Evolutionary conservation across 768 basidiomycete genomes (phyloP), one percentile per base, ranked within the genome.

Genomic region (Leccinum disarticulatum): DNA sequence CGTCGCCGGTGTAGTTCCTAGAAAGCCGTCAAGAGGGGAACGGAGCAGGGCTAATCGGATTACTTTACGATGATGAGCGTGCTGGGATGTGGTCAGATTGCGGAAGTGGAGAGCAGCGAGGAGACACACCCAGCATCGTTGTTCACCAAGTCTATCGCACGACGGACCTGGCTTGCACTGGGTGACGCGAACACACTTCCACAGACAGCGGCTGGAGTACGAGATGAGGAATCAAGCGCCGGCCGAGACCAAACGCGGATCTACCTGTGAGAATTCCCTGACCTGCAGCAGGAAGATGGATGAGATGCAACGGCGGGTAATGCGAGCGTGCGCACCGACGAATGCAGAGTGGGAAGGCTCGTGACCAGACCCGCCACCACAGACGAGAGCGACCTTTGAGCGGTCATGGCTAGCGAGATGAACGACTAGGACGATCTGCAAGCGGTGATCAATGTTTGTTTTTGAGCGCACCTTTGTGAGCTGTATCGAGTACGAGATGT

Each of bases 181-280:
- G 95, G 95, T 17, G 90, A 92, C 2, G 95, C 94, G 69, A 97
- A 98, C 41, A 97, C 79, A 66, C 84, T 90, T 8, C 95, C 95
- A 64, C 88, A 92, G 8, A 96, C 90, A 33, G 94, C 92, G 36
- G 87, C 86, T 80, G 66, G 27, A 9, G 41, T 9, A n/a, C 9
- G 33, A 54, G 36, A 49, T 67, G 27, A 62, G 30, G 33, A 8
- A 22, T 46, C 36, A 15, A 25, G 27, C 6, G n/a, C 14, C 2
- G 27, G 8, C 22, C 17, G 55, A 52, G 41, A 50, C 8, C 6
- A 9, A 49, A 54, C 36, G 27, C 17, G 27, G 28, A 47, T 55
- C 28, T 70, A 87, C 89, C 90, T 38, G 86, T 85, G 46, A 96
- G 77, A 66, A 95, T 87, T 28, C 94, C 94, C 60, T 84, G 74